Conservation (phyloP, 2,329 filamentous ascomycete species). For the Verticillium longisporum region DNA sequence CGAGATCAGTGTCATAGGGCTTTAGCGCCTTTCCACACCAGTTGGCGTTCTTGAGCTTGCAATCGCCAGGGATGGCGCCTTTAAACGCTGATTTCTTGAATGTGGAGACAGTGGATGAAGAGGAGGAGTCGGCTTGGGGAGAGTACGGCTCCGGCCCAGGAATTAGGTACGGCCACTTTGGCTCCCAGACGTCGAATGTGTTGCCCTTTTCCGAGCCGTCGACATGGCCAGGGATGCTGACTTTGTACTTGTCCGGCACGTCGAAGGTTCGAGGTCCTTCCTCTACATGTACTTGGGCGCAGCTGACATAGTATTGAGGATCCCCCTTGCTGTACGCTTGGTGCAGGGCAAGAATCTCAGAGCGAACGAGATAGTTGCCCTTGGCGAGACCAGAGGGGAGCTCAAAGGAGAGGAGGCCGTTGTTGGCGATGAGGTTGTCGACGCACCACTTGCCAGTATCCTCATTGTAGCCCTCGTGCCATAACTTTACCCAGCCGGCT, state of each 20-base stretch:
- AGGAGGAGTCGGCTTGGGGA: slow-evolving; percentile 17
- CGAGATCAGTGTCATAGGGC: slow-evolving; percentile 43
- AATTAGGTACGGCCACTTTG: slow-evolving; percentile 48
- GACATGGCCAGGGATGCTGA: slow-evolving; percentile 63
- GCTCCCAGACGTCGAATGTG: slow-evolving; percentile 57
- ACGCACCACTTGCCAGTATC: slow-evolving; percentile 58
- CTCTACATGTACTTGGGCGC: slow-evolving; percentile 62
- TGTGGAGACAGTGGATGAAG: slow-evolving; percentile 4
- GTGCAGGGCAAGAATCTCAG: slow-evolving; percentile 65
- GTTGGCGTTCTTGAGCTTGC: slow-evolving; percentile 61
- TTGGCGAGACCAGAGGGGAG: slow-evolving; percentile 54
- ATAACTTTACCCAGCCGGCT: slow-evolving; percentile 74
- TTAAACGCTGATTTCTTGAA: slow-evolving; percentile 17
- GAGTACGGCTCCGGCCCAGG: slow-evolving; percentile 51
- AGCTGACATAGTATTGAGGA: slow-evolving; percentile 69
- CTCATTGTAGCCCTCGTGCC: slow-evolving; percentile 58
- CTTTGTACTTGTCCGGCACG: slow-evolving; percentile 40
- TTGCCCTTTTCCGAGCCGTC: slow-evolving; percentile 45
- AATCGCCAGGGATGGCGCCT: slow-evolving; percentile 47
- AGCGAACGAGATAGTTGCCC: slow-evolving; percentile 65
- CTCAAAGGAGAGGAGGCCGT: slow-evolving; percentile 55
- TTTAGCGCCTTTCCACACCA: slow-evolving; percentile 62
- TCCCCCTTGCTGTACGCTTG: slow-evolving; percentile 44
- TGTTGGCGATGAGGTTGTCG: slow-evolving; percentile 57
- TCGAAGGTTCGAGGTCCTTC: slow-evolving; percentile 36